Evolutionary conservation across 2,329 filamentous ascomycete genomes (phyloP).

Genomic region (Stemphylium beticola): DNA sequence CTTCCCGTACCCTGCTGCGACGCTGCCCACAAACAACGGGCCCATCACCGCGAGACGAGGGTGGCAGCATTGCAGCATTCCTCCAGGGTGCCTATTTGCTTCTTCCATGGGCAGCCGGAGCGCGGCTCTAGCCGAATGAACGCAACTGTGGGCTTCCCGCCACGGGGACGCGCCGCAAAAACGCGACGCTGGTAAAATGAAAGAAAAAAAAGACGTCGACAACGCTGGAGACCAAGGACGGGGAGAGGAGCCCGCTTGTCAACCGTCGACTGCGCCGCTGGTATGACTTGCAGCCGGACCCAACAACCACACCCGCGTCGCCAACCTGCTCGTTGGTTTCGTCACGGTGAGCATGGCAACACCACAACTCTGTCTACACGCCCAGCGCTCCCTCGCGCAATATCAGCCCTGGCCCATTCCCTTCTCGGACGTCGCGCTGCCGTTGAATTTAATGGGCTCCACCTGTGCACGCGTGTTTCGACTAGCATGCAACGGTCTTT

Average conservation of each 20-base stretch:
- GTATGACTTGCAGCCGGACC: neutral
- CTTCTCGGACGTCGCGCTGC: neutral
- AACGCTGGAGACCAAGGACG: neutral
- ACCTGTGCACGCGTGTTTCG: conserved; percentile 9
- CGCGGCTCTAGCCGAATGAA: conserved; percentile 10
- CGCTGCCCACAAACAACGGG: neutral
- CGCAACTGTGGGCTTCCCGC: conserved; percentile 14
- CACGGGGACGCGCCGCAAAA: conserved; percentile 4
- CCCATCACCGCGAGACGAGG: neutral
- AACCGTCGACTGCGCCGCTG: conserved; percentile 3
- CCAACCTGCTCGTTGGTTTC: neutral
- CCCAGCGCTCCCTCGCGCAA: neutral
- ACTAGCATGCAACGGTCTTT: conserved; percentile 14
- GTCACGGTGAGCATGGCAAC: neutral
- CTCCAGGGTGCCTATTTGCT: conserved; percentile 2
- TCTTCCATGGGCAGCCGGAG: conserved; percentile 1
- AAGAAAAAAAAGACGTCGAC: neutral
- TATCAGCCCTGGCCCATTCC: neutral
- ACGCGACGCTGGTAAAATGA: conserved; percentile 1
- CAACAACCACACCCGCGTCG: neutral
- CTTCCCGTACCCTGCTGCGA: neutral
- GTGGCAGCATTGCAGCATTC: neutral
- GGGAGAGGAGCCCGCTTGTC: neutral
- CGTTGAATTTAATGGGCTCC: neutral
- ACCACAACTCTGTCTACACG: neutral